phyloP scores from a whole-genome alignment of 2,329 filamentous ascomycete species.

The Metarhizium anisopliae region DNA sequence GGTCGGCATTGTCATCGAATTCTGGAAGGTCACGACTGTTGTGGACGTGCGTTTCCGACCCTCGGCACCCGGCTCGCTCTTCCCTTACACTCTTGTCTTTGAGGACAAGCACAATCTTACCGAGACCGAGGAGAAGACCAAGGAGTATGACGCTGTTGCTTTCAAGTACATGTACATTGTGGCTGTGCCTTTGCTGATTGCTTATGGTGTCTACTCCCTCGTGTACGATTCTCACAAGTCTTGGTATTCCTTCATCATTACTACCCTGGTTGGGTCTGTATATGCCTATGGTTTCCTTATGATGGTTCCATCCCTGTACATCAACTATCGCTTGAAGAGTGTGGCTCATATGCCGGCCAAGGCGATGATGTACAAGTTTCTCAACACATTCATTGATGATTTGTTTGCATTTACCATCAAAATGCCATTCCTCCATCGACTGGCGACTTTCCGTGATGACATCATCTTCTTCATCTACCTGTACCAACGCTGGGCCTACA shows the following conservation, averaged over 20 bases:
- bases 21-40: conserved; percentile 94
- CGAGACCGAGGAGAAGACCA: conserved; percentile 93
- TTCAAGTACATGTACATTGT: conserved; percentile 95
- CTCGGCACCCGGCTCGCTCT: conserved; percentile 54
- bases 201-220: conserved; percentile 85
- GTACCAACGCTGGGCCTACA: conserved; percentile 91
- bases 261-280: conserved; percentile 88
- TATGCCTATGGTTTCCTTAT: conserved; percentile 98
- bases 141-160: conserved; percentile 95
- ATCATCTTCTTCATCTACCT: conserved; percentile 97
- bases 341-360: conserved; percentile 95
- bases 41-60: conserved; percentile 79
- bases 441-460: conserved; percentile 89
- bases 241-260: conserved; percentile 95
- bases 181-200: conserved; percentile 79
- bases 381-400: conserved; percentile 98
- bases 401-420: conserved; percentile 98
- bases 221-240: conserved; percentile 93
- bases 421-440: conserved; percentile 88
- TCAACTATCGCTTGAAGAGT: conserved; percentile 95
- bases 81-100: conserved; percentile 76
- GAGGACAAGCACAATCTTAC: conserved; percentile 96
- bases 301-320: conserved; percentile 97
- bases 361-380: conserved; percentile 96
- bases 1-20: conserved; percentile 60